A percentile compares a stretch with the other conserved stretches of the same genome.
These are phyloP conservation scores for Boletus sp. DNA, from an alignment of 768 basidiomycete species.

Conservation along the genomic window DNA sequence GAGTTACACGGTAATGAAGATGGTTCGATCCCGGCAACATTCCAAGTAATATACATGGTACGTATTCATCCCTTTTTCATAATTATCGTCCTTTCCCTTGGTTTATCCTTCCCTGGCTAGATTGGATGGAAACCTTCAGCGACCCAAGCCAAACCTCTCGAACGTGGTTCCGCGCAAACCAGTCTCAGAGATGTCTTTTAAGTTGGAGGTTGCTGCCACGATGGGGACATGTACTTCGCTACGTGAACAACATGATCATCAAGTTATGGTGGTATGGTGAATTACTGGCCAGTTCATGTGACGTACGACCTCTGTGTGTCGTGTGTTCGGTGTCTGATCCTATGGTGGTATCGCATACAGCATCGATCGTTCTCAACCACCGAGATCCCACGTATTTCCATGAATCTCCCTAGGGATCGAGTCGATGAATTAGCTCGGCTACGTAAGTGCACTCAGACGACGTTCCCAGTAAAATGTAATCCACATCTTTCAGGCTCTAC, in stretches of 20 bases:
- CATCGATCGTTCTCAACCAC: not conserved
- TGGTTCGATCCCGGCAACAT: conserved; percentile 88
- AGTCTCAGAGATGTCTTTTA: conserved; percentile 61
- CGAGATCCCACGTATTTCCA: not conserved
- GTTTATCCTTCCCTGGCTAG: conserved; percentile 33
- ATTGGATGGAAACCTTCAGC: conserved; percentile 82
- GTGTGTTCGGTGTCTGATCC: not conserved
- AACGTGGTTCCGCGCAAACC: conserved; percentile 58
- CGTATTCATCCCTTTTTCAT: conserved; percentile 17
- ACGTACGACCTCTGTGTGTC: not conserved
- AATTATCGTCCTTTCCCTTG: not conserved
- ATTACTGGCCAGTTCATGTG: not conserved
- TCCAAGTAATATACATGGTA: conserved; percentile 94
- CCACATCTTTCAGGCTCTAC: not conserved
- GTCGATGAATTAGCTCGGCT: not conserved
- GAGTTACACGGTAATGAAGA: conserved; percentile 84
- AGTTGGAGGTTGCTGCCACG: not conserved
- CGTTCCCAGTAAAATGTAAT: not conserved
- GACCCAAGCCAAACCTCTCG: conserved; percentile 61
- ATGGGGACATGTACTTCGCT: not conserved
- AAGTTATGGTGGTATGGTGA: not conserved
- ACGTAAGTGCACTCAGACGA: not conserved
- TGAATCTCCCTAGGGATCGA: not conserved
- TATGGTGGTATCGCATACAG: not conserved
- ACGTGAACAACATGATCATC: not conserved